Conservation (phyloP, 768 basidiomycete species). For the Tulasnella sp. region DNA sequence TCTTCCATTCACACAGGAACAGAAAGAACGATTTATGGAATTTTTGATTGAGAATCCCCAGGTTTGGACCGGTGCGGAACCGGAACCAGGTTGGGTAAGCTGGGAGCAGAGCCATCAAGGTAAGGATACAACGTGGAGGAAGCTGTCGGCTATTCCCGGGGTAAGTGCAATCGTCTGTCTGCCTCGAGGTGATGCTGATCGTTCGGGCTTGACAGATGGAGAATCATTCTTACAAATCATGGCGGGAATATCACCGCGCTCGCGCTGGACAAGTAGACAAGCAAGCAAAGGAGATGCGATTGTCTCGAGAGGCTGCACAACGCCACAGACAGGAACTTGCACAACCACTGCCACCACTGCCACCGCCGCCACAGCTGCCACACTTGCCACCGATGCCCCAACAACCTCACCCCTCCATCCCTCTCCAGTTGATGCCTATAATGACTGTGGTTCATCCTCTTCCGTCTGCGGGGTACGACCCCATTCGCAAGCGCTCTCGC, state of each 20-base stretch:
- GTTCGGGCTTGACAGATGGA: neutral
- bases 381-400: too few relatives aligned
- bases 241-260: constrained; percentile 12
- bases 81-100: neutral
- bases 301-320: neutral
- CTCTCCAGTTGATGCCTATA: too few relatives aligned
- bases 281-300: constrained; percentile 1
- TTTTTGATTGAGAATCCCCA: constrained; percentile 5
- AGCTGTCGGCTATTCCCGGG: neutral
- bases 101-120: neutral
- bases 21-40: neutral
- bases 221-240: constrained; percentile 12
- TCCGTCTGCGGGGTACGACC: too few relatives aligned
- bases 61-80: neutral
- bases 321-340: too few relatives aligned
- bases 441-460: too few relatives aligned
- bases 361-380: too few relatives aligned
- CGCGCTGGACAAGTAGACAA: neutral
- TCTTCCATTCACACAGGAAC: constrained; percentile 1
- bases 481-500: too few relatives aligned
- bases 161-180: neutral
- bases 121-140: constrained; percentile 10
- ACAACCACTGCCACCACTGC: too few relatives aligned
- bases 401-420: too few relatives aligned
- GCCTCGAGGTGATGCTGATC: neutral